These are phyloP conservation scores for Kwoniella shivajii DNA, from an alignment of 1,284 basidiomycete species.

Conservation along the genomic window DNA sequence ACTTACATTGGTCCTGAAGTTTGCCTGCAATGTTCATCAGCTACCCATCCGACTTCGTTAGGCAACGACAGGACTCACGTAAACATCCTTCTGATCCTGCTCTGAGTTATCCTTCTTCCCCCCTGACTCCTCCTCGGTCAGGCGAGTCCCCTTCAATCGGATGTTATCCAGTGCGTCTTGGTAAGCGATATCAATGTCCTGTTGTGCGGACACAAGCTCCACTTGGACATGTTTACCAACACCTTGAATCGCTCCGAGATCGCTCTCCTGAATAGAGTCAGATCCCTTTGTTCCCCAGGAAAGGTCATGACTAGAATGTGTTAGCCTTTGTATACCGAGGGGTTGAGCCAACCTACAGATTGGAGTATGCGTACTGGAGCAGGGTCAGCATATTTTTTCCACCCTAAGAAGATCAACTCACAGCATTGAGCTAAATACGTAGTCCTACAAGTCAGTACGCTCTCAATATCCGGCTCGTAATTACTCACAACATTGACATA, in stretches of 20 bases:
- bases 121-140: slow-evolving; percentile 34
- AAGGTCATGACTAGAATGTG: slow-evolving; percentile 53
- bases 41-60: neutral
- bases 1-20: slow-evolving; percentile 84
- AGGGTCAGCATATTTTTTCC: slow-evolving; percentile 22
- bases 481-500: slow-evolving; percentile 49
- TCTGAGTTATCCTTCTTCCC: slow-evolving; percentile 62
- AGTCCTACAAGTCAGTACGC: no score
- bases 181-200: slow-evolving; percentile 85
- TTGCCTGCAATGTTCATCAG: slow-evolving; percentile 54
- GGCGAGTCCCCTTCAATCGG: slow-evolving; percentile 44
- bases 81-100: slow-evolving; percentile 79
- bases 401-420: slow-evolving; percentile 24
- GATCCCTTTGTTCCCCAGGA: slow-evolving; percentile 88
- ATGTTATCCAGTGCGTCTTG: slow-evolving; percentile 85
- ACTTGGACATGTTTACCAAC: slow-evolving; percentile 77
- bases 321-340: slow-evolving; percentile 39
- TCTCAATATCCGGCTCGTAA: no score
- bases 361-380: slow-evolving; percentile 55
- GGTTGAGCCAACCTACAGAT: slow-evolving; percentile 62
- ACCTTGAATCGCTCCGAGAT: slow-evolving; percentile 71
- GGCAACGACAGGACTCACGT: slow-evolving; percentile 55
- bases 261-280: slow-evolving; percentile 65
- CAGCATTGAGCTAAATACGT: slow-evolving; percentile 43
- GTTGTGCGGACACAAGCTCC: slow-evolving; percentile 79